phyloP scores from a whole-genome alignment of 2,329 filamentous ascomycete genomes.

The Colletotrichum simmondsii region DNA sequence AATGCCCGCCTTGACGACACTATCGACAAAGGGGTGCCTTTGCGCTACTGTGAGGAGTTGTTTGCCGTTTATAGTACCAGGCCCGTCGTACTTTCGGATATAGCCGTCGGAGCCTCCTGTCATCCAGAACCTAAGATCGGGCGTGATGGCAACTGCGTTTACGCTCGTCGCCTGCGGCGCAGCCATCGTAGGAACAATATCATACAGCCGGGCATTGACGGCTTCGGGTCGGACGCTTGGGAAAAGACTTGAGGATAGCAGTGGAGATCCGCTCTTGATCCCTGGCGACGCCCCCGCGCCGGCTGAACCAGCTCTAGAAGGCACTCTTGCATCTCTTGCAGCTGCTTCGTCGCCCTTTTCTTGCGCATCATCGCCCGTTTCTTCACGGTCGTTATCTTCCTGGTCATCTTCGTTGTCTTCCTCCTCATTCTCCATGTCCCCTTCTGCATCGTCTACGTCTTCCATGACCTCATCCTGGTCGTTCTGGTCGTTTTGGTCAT shows the following conservation, averaged over 20 bases:
- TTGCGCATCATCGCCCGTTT: slow-evolving; percentile 44
- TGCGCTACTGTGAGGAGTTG: slow-evolving; percentile 94
- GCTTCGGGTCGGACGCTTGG: slow-evolving; percentile 76
- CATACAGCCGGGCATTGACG: slow-evolving; percentile 84
- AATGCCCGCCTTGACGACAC: slow-evolving; percentile 93
- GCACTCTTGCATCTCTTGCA: slow-evolving; percentile 48
- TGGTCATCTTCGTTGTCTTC: slow-evolving; percentile 47
- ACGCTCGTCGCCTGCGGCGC: slow-evolving; percentile 96
- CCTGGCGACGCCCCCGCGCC: slow-evolving; percentile 26
- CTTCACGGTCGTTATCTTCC: slow-evolving; percentile 50
- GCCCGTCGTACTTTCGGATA: slow-evolving; percentile 96
- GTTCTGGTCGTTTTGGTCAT: slow-evolving; percentile 60
- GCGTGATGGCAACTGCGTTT: slow-evolving; percentile 91
- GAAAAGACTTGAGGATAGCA: slow-evolving; percentile 30
- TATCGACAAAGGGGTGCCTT: slow-evolving; percentile 96
- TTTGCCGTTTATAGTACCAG: slow-evolving; percentile 94
- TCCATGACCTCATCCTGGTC: slow-evolving; percentile 69
- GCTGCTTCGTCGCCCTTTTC: slow-evolving; percentile 46
- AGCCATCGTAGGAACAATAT: slow-evolving; percentile 96
- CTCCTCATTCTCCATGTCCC: slow-evolving; percentile 46
- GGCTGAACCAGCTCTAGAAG: slow-evolving; percentile 41
- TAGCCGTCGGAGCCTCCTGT: slow-evolving; percentile 95
- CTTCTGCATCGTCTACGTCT: slow-evolving; percentile 51
- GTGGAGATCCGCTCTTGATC: slow-evolving; percentile 15
- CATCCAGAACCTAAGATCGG: slow-evolving; percentile 94